Evolutionary conservation across 371 early-diverging fungal genomes (phyloP), one percentile per base, ranked within the genome.

Genomic region (Mortierella sp.): DNA sequence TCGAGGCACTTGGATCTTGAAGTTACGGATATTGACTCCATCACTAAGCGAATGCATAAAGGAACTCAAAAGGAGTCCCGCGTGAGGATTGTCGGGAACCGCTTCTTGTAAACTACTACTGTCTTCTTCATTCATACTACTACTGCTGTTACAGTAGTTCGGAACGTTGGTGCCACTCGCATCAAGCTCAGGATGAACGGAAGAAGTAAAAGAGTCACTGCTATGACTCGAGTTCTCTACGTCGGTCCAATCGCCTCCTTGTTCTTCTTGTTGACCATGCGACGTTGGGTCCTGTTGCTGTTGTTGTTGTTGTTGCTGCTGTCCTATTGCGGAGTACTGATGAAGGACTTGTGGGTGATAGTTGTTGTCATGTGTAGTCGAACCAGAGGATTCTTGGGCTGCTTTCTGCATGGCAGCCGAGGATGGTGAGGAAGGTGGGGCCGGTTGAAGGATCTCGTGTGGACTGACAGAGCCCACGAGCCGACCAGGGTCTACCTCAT

Each of bases 11-110:
- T 90, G 91, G 44, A 86, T 85, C 61, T 83, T 82, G 62, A 90
- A 90, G 68, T 88, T 90, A 18, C 91, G 80, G 60, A 90, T 75
- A 60, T 90, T 87, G 68, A 90, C 86, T 18, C 81, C 82, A 23
- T 84, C 85, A 11, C 73, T 76, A 2, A 72, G 52, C 37, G 77
- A 76, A 23, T 76, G 45, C 30, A 72, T 14, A 50, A 76, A 76
- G 29, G 64, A 67, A 18, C 57, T 55, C 12, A 30, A 43, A 14
- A 71, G 51, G 11, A 23, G 21, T 15, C 16, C 28, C 60, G 70
- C n/a, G 52, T 9, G 18, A 21, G 62, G 21, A 29, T 9, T 45
- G 9, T 37, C 37, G 37, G 37, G 37, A 37, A 37, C 46, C 18
- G 68, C 43, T 18, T 43, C 18, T 57, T 37, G 46, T 45, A 28